phyloP scores from a whole-genome alignment of 352 stramenopile genomes.

The Globisporangium spinosum region DNA sequence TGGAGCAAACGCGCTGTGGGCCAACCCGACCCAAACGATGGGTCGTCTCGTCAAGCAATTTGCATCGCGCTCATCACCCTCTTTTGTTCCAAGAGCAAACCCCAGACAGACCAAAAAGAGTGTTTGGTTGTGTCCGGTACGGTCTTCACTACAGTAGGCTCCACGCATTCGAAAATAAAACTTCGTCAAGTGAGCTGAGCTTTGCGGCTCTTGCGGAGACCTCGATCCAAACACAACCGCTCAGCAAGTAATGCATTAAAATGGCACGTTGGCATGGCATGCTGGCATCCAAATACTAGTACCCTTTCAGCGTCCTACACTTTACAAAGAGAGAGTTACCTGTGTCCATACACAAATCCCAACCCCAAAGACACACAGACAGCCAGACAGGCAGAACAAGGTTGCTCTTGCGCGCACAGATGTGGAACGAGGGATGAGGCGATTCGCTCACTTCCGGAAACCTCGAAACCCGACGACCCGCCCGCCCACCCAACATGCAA shows the following conservation, averaged over 20 bases:
- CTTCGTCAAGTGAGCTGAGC: too few relatives aligned
- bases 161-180: too few relatives aligned
- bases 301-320: background rate
- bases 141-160: too few relatives aligned
- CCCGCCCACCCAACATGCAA: background rate
- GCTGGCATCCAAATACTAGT: background rate
- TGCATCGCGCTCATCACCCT: background rate
- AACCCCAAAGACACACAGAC: background rate
- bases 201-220: too few relatives aligned
- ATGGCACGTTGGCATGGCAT: too few relatives aligned
- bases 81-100: background rate
- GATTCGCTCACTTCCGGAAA: background rate
- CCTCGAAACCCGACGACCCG: background rate
- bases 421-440: slow-evolving; percentile 10
- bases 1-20: background rate
- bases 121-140: background rate
- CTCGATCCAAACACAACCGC: too few relatives aligned
- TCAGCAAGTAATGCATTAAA: too few relatives aligned
- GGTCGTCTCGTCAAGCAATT: background rate
- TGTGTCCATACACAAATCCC: background rate
- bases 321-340: background rate
- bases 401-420: slow-evolving; percentile 1
- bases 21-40: background rate
- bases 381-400: background rate
- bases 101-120: background rate